Conservation (phyloP, 495 filamentous ascomycete genomes). For the Haplographium delicatum region DNA sequence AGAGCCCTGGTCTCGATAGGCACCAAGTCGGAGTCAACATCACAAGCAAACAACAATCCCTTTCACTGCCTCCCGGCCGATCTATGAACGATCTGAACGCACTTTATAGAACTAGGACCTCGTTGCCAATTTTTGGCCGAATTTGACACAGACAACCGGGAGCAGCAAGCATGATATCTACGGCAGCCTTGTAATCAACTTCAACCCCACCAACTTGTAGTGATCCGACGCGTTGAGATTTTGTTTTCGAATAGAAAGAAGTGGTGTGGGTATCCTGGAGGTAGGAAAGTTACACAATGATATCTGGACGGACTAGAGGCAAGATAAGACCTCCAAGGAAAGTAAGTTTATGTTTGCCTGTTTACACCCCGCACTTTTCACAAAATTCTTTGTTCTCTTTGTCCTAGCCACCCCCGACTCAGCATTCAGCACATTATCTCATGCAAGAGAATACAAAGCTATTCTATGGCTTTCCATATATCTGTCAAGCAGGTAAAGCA, state of each 20-base stretch:
- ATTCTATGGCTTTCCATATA: too few species aligned
- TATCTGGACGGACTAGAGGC: constrained; percentile 51
- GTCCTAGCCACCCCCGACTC: too few species aligned
- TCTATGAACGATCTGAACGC: too few species aligned
- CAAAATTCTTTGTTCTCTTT: neutral
- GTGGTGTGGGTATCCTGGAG: neutral
- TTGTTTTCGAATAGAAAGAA: neutral
- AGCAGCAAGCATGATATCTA: neutral
- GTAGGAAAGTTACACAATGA: constrained; percentile 40
- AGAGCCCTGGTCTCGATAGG: too few species aligned
- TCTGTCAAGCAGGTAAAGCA: too few species aligned
- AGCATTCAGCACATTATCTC: too few species aligned
- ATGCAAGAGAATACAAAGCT: too few species aligned
- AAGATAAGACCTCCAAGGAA: constrained; percentile 69
- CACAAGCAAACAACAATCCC: too few species aligned
- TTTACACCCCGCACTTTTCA: neutral
- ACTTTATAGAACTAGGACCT: too few species aligned
- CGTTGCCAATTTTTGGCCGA: too few species aligned
- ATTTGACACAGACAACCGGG: neutral
- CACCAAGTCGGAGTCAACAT: too few species aligned
- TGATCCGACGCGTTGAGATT: neutral
- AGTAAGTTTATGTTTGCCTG: constrained; percentile 41
- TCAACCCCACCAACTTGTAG: neutral
- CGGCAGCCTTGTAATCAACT: constrained; percentile 11
- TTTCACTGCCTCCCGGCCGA: too few species aligned